phyloP scores from a whole-genome alignment of 2,329 filamentous ascomycete genomes.

The Xenoacremonium recifei region DNA sequence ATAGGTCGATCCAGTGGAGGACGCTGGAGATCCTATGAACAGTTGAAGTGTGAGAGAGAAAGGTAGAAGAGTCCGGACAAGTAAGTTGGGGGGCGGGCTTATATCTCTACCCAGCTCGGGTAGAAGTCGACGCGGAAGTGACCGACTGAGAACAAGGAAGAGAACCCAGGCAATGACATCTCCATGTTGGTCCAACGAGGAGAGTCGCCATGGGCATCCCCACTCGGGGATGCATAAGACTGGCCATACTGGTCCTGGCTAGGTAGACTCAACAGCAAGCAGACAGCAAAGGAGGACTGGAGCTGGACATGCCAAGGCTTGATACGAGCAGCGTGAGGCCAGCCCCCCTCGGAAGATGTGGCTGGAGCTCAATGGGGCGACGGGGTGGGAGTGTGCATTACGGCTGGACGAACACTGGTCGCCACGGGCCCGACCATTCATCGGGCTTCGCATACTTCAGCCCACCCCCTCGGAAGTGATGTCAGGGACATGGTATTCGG shows the following conservation, averaged over 20 bases:
- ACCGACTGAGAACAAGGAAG: neutral
- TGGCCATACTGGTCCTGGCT: constrained; percentile 14
- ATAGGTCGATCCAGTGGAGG: constrained; percentile 11
- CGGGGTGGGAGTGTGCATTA: constrained; percentile 12
- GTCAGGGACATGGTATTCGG: neutral
- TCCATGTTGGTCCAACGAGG: constrained; percentile 14
- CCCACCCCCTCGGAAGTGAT: neutral
- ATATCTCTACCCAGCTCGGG: constrained; percentile 19
- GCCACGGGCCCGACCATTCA: neutral
- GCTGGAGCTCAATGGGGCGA: constrained; percentile 29
- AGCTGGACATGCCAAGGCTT: constrained; percentile 17
- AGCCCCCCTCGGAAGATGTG: constrained; percentile 22
- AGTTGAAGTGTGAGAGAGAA: constrained; percentile 9
- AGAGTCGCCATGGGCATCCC: constrained; percentile 16
- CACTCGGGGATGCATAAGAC: constrained; percentile 22
- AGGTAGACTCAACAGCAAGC: no score
- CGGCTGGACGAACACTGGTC: constrained; percentile 7
- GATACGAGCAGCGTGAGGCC: constrained; percentile 23
- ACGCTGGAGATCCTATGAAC: constrained; percentile 14
- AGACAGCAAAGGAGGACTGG: constrained; percentile 19
- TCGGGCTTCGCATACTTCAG: neutral
- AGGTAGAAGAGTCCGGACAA: constrained; percentile 6
- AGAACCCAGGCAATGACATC: constrained; percentile 19
- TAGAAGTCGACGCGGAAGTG: constrained; percentile 3
- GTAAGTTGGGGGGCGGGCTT: constrained; percentile 14